A percentile compares a stretch with the other conserved stretches of the same genome.
Conservation (phyloP, 2,329 filamentous ascomycete genomes). For the Rutstroemia sp. region DNA sequence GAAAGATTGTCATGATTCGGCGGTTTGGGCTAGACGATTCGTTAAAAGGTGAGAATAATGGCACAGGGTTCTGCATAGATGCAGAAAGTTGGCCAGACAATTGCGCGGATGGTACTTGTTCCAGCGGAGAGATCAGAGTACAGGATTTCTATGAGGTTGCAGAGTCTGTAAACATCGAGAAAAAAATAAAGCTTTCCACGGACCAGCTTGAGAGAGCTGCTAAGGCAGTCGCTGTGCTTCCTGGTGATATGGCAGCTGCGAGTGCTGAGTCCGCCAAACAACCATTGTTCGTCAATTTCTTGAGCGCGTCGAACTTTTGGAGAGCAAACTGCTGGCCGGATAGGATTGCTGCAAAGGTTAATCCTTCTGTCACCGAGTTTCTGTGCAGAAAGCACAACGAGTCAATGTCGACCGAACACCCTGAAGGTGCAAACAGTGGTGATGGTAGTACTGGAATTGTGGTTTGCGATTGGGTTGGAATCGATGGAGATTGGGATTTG, state of each 20-base stretch:
- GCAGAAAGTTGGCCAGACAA: slow-evolving; percentile 78
- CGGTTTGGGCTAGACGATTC: slow-evolving; percentile 63
- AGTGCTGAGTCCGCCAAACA: slow-evolving; percentile 19
- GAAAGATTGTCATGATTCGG: slow-evolving; percentile 76
- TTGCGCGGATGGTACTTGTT: slow-evolving; percentile 63
- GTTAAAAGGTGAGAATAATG: slow-evolving; percentile 41
- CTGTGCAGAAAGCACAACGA: slow-evolving; percentile 49
- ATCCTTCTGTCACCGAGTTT: slow-evolving; percentile 64
- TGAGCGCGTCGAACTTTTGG: slow-evolving; percentile 92
- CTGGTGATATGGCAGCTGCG: slow-evolving; percentile 30
- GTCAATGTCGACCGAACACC: slow-evolving; percentile 13
- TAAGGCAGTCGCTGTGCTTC: slow-evolving; percentile 40
- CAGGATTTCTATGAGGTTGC: slow-evolving; percentile 94
- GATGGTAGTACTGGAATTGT: slow-evolving; percentile 80
- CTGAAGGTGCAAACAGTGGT: slow-evolving; percentile 38
- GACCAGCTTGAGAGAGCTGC: slow-evolving; percentile 71
- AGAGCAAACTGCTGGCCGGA: slow-evolving; percentile 89
- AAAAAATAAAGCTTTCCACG: slow-evolving; percentile 68
- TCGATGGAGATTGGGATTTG: slow-evolving; percentile 83
- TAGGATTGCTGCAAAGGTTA: slow-evolving; percentile 78
- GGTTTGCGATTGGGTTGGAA: slow-evolving; percentile 89
- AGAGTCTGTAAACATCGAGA: slow-evolving; percentile 65
- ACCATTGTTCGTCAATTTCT: slow-evolving; percentile 83
- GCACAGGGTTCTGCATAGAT: slow-evolving; percentile 52
- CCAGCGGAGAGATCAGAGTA: slow-evolving; percentile 68